phyloP scores from a whole-genome alignment of 768 basidiomycete species.

The Leucosporidium creatinivorum region DNA sequence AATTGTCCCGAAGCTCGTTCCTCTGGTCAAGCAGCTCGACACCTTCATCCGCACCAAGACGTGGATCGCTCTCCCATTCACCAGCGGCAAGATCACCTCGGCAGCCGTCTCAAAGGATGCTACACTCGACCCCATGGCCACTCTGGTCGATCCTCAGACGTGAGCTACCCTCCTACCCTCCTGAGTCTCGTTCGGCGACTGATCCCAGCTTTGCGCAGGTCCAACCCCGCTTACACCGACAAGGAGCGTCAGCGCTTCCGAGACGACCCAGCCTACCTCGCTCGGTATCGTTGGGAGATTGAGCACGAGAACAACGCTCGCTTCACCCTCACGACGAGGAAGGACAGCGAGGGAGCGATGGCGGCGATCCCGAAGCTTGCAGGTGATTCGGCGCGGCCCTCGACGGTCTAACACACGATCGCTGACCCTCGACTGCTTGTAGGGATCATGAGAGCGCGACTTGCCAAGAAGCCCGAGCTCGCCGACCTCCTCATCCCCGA shows the following conservation, averaged over 20 bases:
- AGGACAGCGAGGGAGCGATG: neutral
- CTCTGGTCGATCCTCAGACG: neutral
- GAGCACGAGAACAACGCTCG: slow-evolving; percentile 1
- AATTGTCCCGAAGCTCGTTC: too few species aligned
- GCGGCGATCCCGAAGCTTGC: slow-evolving; percentile 7
- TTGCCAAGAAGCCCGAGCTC: slow-evolving; percentile 13
- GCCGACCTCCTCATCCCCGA: slow-evolving; percentile 5
- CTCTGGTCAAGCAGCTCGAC: too few species aligned
- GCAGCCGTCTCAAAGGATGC: neutral
- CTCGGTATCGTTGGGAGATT: neutral
- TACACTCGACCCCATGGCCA: neutral
- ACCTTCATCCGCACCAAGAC: too few species aligned
- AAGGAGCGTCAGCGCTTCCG: neutral
- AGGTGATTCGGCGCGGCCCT: neutral
- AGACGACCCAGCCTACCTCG: slow-evolving; percentile 1
- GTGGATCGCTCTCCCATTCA: neutral
- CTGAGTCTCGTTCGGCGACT: too few species aligned
- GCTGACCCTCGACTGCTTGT: neutral
- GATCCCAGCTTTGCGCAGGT: neutral
- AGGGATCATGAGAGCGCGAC: slow-evolving; percentile 6
- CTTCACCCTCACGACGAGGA: neutral
- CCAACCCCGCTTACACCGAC: neutral
- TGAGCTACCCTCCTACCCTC: too few species aligned
- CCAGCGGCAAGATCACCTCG: neutral
- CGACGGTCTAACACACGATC: neutral